A percentile compares a stretch with the other conserved stretches of the same genome.
Evolutionary conservation across 345 rosid genomes (phyloP).

Genomic region (rapeseed (Brassica napus)): Da-Ae NC_063434.1:4423001-4423500

Average conservation of each 20-base stretch:
- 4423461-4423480: no score
- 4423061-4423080: no score
- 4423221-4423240: neutral
- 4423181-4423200: constrained; percentile 13
- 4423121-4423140: no score
- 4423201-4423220: neutral
- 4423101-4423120: no score
- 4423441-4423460: neutral
- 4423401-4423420: constrained; percentile 11
- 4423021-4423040: neutral
- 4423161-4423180: neutral
- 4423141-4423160: neutral
- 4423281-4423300: constrained; percentile 16
- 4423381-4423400: constrained; percentile 14
- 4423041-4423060: neutral
- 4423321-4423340: constrained; percentile 10
- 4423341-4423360: constrained; percentile 33
- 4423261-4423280: constrained; percentile 32
- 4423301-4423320: constrained; percentile 11
- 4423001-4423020: neutral
- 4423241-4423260: constrained; percentile 34
- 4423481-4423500: neutral
- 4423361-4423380: constrained; percentile 40
- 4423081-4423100: no score
- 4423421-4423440: constrained; percentile 8